phyloP scores from a whole-genome alignment of 2,329 filamentous ascomycete genomes.

The Hypoxylon sp. region DNA sequence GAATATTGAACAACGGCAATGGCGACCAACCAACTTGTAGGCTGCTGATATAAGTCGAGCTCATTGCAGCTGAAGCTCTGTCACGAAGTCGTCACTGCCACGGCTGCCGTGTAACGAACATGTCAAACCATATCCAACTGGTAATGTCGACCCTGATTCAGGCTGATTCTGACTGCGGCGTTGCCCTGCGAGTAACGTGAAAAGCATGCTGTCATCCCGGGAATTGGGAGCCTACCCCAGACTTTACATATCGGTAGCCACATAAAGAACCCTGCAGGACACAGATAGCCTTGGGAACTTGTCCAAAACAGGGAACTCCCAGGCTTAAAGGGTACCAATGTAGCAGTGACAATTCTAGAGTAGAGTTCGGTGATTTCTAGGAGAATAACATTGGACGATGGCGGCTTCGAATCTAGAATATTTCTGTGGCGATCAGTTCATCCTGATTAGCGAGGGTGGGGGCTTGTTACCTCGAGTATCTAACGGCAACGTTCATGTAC shows the following conservation, averaged over 20 bases:
- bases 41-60: slow-evolving; percentile 1
- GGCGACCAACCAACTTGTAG: slow-evolving; percentile 16
- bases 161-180: slow-evolving; percentile 35
- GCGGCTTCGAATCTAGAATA: slow-evolving; percentile 31
- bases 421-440: slow-evolving; percentile 26
- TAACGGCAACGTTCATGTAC: slow-evolving; percentile 10
- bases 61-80: slow-evolving; percentile 29
- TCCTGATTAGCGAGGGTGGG: slow-evolving; percentile 32
- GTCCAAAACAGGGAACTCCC: slow-evolving; percentile 30
- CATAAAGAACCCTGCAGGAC: slow-evolving; percentile 31
- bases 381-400: slow-evolving; percentile 24
- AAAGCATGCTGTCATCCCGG: slow-evolving; percentile 38
- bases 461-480: slow-evolving; percentile 25
- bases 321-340: not conserved
- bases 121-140: slow-evolving; percentile 23
- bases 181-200: slow-evolving; percentile 33
- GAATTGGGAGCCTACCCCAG: slow-evolving; percentile 44
- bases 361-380: slow-evolving; percentile 11
- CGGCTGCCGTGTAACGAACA: slow-evolving; percentile 40
- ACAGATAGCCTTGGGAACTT: slow-evolving; percentile 23
- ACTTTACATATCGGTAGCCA: slow-evolving; percentile 35
- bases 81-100: slow-evolving; percentile 34
- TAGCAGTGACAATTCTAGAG: slow-evolving; percentile 25
- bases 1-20: slow-evolving; percentile 12
- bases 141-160: slow-evolving; percentile 33